These are phyloP conservation scores for Dissophora globulifera DNA, from an alignment of 192 early-diverging fungal genomes.

Conservation along the genomic window DNA sequence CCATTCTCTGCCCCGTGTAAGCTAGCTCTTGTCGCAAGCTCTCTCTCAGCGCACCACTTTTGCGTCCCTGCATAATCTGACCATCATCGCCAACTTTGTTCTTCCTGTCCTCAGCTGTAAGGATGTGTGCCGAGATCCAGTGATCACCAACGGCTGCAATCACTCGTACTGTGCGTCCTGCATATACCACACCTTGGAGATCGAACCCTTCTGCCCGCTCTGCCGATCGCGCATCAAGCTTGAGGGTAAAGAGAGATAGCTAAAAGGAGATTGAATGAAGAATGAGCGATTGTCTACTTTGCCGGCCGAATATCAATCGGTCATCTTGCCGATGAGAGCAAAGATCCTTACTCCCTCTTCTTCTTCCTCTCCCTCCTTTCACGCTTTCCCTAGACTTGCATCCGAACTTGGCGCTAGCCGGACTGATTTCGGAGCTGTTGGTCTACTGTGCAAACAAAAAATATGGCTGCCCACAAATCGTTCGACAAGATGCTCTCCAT, in stretches of 20 bases:
- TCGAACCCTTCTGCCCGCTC: slow-evolving; percentile 68
- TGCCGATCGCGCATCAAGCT: slow-evolving; percentile 59
- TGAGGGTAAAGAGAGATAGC: slow-evolving; percentile 32
- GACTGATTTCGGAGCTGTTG: slow-evolving; percentile 62
- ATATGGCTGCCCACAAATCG: slow-evolving; percentile 60
- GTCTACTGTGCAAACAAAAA: slow-evolving; percentile 64
- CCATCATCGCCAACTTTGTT: no score
- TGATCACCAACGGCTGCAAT: slow-evolving; percentile 68
- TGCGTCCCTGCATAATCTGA: no score
- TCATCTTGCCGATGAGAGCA: no score
- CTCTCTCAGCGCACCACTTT: not conserved
- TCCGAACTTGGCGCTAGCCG: slow-evolving; percentile 64
- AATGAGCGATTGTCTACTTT: not conserved
- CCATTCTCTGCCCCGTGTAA: slow-evolving; percentile 60
- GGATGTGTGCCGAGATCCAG: slow-evolving; percentile 64
- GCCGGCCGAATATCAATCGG: no score
- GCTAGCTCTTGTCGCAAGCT: not conserved
- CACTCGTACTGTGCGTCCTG: slow-evolving; percentile 72
- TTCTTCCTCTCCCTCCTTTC: no score
- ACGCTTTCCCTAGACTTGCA: slow-evolving; percentile 73
- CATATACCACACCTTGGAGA: slow-evolving; percentile 63
- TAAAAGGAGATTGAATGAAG: no score
- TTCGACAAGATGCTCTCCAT: slow-evolving; percentile 60
- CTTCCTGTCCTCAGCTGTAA: slow-evolving; percentile 56
- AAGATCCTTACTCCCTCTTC: no score